Base-by-base conservation (phyloP, 148 eudicot species). In the Cornus suecica region DNA sequence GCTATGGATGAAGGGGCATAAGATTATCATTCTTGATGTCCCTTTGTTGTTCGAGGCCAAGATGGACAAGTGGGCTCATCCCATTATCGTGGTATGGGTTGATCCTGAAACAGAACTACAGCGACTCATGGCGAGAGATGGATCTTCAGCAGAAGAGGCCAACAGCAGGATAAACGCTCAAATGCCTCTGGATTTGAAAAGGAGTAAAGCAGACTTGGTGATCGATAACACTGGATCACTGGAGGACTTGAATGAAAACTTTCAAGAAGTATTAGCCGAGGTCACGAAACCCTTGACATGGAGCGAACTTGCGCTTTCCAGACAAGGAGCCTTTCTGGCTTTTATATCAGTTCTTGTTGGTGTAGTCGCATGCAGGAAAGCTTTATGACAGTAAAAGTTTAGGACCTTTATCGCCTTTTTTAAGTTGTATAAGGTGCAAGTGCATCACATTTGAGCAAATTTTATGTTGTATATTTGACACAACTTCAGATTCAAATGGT, bases 41-140 rank as follows among this genome's bases (percentile, higher is more conserved):
- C 99, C 99, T 58, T 83, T 95, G 69, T 70, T 95, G 83, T 95
- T 93, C 60, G 99, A 95, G 84, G 97, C 89, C 73, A 95, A 93
- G 80, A 87, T 95, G 84, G 97, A 91, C 80, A 91, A 81, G 75
- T 95, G 99, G 99, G 88, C 97, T 31, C 87, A 86, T 65, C 99
- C 94, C 23, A 82, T 84, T 32, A 82, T 95, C 65, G 91, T 92
- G 73, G 93, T 95, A 48, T 95, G 97, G 94, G 92, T 92, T 51
- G 97, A 95, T 79, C 87, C 85, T 15, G 88, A 91, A 78, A 95
- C 97, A 67, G 97, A 95, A 68, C 92, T 93, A 56, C 88, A 83
- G 73, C 82, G 99, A 52, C 87, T 95, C 23, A 85, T 89, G 86
- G 87, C 86, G 34, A 88, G 99, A 82, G 99, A 95, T 71, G 63